phyloP scores from a whole-genome alignment of 1,139 yeast genomes.

The Geotrichum carabidarum region DNA sequence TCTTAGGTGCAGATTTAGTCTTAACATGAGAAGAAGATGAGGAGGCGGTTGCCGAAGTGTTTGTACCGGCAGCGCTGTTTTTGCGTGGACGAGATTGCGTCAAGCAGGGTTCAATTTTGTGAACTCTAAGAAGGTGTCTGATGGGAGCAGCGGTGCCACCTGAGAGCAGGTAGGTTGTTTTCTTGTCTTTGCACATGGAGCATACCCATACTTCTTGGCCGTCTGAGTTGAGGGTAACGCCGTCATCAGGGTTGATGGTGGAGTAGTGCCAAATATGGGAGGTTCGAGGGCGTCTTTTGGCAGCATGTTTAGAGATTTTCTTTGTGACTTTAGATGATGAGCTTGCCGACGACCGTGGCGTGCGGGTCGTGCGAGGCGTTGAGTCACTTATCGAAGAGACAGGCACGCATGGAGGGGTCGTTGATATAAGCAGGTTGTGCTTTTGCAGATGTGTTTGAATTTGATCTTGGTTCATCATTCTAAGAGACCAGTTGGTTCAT shows the following conservation, averaged over 20 bases:
- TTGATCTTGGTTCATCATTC: conserved; percentile 7
- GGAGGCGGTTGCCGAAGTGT: background rate
- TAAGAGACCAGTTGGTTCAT: background rate
- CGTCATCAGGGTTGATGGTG: conserved; percentile 17
- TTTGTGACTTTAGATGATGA: conserved; percentile 8
- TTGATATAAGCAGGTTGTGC: background rate
- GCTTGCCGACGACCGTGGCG: background rate
- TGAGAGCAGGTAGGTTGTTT: conserved; percentile 17
- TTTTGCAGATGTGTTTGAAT: background rate
- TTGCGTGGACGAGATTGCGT: background rate
- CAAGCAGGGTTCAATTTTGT: conserved; percentile 11
- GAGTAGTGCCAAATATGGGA: conserved; percentile 19
- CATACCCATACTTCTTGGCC: conserved; percentile 21
- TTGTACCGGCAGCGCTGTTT: too few species aligned
- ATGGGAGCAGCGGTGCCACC: conserved; percentile 21
- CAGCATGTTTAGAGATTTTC: conserved; percentile 1
- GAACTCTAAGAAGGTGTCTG: conserved; percentile 16
- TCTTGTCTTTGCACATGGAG: conserved; percentile 15
- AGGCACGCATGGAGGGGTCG: conserved; percentile 7
- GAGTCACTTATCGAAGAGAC: conserved; percentile 8
- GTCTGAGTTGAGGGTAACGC: conserved; percentile 15
- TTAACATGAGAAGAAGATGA: background rate
- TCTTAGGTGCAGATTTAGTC: background rate
- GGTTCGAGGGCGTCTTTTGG: conserved; percentile 18
- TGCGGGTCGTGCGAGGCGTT: conserved; percentile 8